Conservation (phyloP, 106 monocot species). For the Allium cepa region DNA sequence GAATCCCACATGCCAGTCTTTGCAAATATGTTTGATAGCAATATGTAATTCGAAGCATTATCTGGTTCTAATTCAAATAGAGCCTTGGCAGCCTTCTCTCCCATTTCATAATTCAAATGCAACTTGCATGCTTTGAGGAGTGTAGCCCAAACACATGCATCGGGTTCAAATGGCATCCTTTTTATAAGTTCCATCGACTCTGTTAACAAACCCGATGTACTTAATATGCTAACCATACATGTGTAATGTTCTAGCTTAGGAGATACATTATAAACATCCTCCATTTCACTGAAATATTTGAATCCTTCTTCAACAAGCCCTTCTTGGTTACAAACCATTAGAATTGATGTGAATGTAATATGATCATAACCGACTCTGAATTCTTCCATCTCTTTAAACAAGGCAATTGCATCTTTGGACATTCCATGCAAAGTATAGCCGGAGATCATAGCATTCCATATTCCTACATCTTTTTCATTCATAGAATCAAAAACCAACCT, state of each 20-base stretch:
- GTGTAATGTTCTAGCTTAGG: slow-evolving; percentile 54
- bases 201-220: slow-evolving; percentile 41
- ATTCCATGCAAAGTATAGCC: slow-evolving; percentile 54
- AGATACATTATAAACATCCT: slow-evolving; percentile 26
- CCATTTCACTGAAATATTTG: slow-evolving; percentile 36
- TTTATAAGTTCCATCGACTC: slow-evolving; percentile 42
- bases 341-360: slow-evolving; percentile 46
- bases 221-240: slow-evolving; percentile 58
- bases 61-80: slow-evolving; percentile 50
- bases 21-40: slow-evolving; percentile 47
- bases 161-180: slow-evolving; percentile 52
- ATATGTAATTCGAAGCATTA: slow-evolving; percentile 42
- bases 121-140: slow-evolving; percentile 44
- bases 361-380: slow-evolving; percentile 32
- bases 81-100: slow-evolving; percentile 35
- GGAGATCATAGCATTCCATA: slow-evolving; percentile 66
- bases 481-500: slow-evolving; percentile 33
- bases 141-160: slow-evolving; percentile 61
- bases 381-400: slow-evolving; percentile 41
- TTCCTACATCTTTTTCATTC: slow-evolving; percentile 31
- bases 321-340: slow-evolving; percentile 49
- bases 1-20: slow-evolving; percentile 47
- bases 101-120: slow-evolving; percentile 45
- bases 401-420: slow-evolving; percentile 20
- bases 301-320: slow-evolving; percentile 33